Base-by-base conservation (phyloP, 495 filamentous ascomycete species). In the Astrocystis sublimbata region DNA sequence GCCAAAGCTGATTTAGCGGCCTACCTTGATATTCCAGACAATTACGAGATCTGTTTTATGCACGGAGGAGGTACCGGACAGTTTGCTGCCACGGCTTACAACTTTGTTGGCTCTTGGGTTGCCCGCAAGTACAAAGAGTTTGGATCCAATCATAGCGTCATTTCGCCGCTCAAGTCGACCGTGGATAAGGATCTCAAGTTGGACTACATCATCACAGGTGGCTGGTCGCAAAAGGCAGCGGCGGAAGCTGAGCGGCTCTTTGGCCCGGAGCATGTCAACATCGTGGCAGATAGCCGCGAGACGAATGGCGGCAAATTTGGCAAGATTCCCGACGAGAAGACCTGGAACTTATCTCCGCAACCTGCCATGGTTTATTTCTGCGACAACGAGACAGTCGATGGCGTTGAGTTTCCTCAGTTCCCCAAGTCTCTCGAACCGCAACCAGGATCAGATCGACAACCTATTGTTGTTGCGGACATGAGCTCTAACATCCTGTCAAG, bases 311-410 rank as follows among this genome's bases (percentile, higher is more conserved):
- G 88, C 3, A 93, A 91, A 70, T 94, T 92, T 64, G 88, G 89
- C 13, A 81, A 73, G 47, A 92, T 94, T 38, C 85, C 91, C 0
- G 73, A 81, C 0, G 88, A 91, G 68, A 76, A 78, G 17, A 77
- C 78, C 15, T 94, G 91, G 91, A 84, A 76, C 2, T 76, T 91
- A 64, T 90, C 84, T 21, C 77, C 81, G 5, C 79, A 79, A 17
- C 79, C 85, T 9, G 86, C 89, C 0, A 81, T 91, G 68, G 84
- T 89, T 1, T 94, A 94, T 74, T 88, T 84, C 63, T 94, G 91
- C 69, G 89, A 91, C 70, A 94, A 94, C 52, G 91, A 93, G 77
- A 90, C 88, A 1, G 87, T 91, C 7, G 89, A 93, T 73, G 62
- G 63, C 76, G 60, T 78, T 72, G n/a, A 81, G n/a, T 51, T 60